These are phyloP conservation scores for Cairneyella variabilis DNA, from an alignment of 495 filamentous ascomycete species.

Conservation along the genomic window DNA sequence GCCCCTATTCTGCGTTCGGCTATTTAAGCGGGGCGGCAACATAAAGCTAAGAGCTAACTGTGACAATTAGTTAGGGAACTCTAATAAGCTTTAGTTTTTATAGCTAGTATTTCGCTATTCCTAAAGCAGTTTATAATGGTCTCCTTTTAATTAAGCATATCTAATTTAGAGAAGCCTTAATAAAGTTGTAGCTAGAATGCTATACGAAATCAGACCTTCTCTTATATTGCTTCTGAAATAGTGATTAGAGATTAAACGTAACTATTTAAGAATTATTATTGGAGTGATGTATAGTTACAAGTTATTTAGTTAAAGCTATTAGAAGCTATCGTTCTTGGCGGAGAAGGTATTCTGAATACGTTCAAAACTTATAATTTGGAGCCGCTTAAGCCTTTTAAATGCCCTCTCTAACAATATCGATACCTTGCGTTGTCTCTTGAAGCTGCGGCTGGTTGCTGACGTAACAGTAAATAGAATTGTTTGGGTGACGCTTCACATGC, in stretches of 20 bases:
- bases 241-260: slow-evolving; percentile 36
- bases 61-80: slow-evolving; percentile 50
- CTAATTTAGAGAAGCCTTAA: slow-evolving; percentile 42
- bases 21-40: too few species aligned
- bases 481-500: too few species aligned
- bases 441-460: slow-evolving; percentile 6
- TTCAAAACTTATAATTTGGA: slow-evolving; percentile 14
- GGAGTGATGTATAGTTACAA: slow-evolving; percentile 53
- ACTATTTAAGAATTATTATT: slow-evolving; percentile 44
- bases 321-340: slow-evolving; percentile 27
- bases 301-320: slow-evolving; percentile 44
- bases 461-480: too few species aligned
- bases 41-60: too few species aligned
- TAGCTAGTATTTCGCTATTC: slow-evolving; percentile 43
- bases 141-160: slow-evolving; percentile 23
- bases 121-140: slow-evolving; percentile 35
- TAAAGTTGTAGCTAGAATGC: slow-evolving; percentile 35
- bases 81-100: slow-evolving; percentile 43
- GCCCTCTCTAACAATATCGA: slow-evolving; percentile 25
- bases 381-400: slow-evolving; percentile 19
- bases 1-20: too few species aligned
- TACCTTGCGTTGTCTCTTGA: slow-evolving; percentile 9
- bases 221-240: slow-evolving; percentile 40
- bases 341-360: slow-evolving; percentile 28
- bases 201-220: slow-evolving; percentile 39